Conservation (phyloP, 73 alveolate genomes). For the Stentor roeselii region DNA sequence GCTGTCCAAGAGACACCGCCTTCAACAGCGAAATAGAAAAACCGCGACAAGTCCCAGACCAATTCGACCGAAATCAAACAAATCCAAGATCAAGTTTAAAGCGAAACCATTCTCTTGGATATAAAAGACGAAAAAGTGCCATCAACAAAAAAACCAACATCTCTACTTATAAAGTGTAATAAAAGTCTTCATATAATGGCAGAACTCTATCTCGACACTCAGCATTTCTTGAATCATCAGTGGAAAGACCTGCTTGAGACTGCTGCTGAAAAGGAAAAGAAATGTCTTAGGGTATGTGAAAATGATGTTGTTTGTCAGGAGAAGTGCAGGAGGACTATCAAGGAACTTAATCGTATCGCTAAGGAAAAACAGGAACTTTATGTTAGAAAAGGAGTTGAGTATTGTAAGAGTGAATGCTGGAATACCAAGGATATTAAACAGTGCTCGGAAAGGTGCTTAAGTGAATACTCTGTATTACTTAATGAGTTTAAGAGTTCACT, state of each 20-base stretch:
- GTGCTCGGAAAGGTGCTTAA: neutral
- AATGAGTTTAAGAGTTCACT: neutral
- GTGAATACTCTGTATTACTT: neutral
- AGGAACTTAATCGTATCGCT: neutral
- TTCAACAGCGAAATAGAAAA: too few relatives aligned
- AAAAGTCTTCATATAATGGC: too few relatives aligned
- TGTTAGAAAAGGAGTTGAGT: conserved; percentile 22
- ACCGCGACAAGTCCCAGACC: too few relatives aligned
- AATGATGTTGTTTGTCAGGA: neutral
- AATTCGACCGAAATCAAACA: too few relatives aligned
- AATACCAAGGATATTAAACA: neutral
- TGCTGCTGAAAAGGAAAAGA: neutral
- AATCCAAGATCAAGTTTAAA: too few relatives aligned
- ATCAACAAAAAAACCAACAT: too few relatives aligned
- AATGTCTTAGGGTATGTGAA: neutral
- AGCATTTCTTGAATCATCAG: neutral
- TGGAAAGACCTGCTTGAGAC: neutral
- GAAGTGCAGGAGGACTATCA: neutral
- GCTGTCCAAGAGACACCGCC: too few relatives aligned
- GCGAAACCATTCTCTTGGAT: too few relatives aligned
- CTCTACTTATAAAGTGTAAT: too few relatives aligned
- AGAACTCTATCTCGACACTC: conserved; percentile 2
- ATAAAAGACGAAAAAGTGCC: too few relatives aligned
- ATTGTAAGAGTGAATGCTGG: conserved; percentile 17
- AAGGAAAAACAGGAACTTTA: neutral